These are phyloP conservation scores for Picochlorum sp. DNA, from an alignment of 139 green algal species.

Conservation along the genomic window DNA sequence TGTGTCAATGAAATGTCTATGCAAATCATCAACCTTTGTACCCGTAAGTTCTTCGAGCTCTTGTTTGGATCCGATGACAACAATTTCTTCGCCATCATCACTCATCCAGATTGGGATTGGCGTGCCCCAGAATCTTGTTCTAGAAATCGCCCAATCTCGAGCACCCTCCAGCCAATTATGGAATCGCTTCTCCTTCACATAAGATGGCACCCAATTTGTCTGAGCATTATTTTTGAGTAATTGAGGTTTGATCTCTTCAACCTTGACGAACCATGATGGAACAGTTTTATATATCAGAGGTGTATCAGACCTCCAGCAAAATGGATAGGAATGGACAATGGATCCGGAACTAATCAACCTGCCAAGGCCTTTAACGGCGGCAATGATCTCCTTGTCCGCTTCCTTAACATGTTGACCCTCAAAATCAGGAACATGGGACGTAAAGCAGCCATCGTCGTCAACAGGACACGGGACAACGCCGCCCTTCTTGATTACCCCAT, in stretches of 20 bases:
- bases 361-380: constrained; percentile 60
- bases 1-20: constrained; percentile 97
- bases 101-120: constrained; percentile 90
- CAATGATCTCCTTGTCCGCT: constrained; percentile 93
- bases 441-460: constrained; percentile 83
- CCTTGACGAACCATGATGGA: constrained; percentile 92
- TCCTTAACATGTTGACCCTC: constrained; percentile 52
- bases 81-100: constrained; percentile 81
- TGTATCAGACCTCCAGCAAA: constrained; percentile 98
- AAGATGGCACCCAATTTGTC: constrained; percentile 92
- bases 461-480: constrained; percentile 79
- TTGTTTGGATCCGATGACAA: constrained; percentile 73
- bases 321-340: constrained; percentile 88
- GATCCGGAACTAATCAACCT: constrained; percentile 65
- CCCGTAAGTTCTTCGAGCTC: constrained; percentile 87
- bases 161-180: constrained; percentile 97
- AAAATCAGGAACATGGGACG: constrained; percentile 71
- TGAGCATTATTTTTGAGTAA: constrained; percentile 83
- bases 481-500: constrained; percentile 69
- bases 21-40: constrained; percentile 84
- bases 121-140: constrained; percentile 94
- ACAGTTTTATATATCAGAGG: constrained; percentile 88
- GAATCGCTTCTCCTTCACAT: constrained; percentile 98
- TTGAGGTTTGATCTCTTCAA: constrained; percentile 79
- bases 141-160: constrained; percentile 81